Evolutionary conservation across 257 asterid species (phyloP).

Genomic region (Penstemon davidsonii): DNA sequence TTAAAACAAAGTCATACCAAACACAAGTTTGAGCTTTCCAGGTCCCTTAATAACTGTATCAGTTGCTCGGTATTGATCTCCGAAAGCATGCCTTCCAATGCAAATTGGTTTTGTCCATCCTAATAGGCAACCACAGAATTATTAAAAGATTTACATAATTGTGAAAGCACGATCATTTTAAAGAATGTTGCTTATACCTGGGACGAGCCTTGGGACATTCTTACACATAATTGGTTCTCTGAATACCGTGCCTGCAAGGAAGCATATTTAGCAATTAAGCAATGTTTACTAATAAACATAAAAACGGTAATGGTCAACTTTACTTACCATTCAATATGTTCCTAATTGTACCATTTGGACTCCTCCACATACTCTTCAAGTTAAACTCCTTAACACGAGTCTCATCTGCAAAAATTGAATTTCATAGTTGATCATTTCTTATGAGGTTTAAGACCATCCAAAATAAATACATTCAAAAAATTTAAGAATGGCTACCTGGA

Average conservation of each 20-base stretch:
- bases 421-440: constrained; percentile 10
- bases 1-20: constrained; percentile 52
- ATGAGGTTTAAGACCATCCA: constrained; percentile 5
- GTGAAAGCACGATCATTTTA: background rate
- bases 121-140: constrained; percentile 32
- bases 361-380: constrained; percentile 92
- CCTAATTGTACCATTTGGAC: constrained; percentile 99
- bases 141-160: constrained; percentile 5
- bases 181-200: constrained; percentile 46
- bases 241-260: constrained; percentile 79
- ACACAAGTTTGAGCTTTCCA: constrained; percentile 91
- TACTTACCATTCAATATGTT: constrained; percentile 86
- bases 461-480: background rate
- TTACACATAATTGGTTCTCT: constrained; percentile 96
- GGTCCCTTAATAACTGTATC: constrained; percentile 91
- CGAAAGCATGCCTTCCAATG: constrained; percentile 99
- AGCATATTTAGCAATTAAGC: constrained; percentile 16
- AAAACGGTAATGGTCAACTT: background rate
- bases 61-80: constrained; percentile 96
- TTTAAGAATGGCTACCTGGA: constrained; percentile 63
- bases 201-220: constrained; percentile 90
- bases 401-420: constrained; percentile 56
- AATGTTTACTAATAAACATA: background rate
- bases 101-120: constrained; percentile 99
- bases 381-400: constrained; percentile 81